Evolutionary conservation across 1,284 basidiomycete genomes (phyloP).

Genomic region (Marasmius tenuissimus): DNA sequence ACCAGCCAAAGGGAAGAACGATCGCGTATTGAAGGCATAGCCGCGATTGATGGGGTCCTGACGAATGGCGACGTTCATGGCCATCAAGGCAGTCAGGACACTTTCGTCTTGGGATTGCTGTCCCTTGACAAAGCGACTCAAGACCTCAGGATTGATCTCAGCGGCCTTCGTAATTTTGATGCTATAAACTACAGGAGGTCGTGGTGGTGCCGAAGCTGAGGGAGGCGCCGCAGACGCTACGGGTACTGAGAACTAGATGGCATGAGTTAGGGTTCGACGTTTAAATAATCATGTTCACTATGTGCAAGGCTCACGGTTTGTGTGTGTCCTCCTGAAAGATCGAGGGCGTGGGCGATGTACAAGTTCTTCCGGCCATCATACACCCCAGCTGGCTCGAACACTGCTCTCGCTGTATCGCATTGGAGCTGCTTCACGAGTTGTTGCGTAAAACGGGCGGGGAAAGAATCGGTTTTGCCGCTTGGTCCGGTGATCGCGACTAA

Average conservation of each 20-base stretch:
- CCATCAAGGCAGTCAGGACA: not conserved
- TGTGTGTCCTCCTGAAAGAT: not conserved
- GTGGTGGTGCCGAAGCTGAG: not conserved
- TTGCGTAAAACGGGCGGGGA: not conserved
- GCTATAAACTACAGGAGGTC: not conserved
- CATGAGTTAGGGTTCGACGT: not conserved
- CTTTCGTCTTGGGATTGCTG: not conserved
- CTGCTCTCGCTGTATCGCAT: not conserved
- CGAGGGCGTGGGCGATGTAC: not conserved
- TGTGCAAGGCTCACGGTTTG: not conserved
- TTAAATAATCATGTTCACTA: not conserved
- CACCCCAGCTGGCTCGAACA: not conserved
- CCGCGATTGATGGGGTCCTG: not conserved
- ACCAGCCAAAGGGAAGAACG: not conserved
- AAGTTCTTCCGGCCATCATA: slow-evolving; percentile 1
- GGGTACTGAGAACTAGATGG: not conserved
- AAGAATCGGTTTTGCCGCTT: not conserved
- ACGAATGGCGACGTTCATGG: not conserved
- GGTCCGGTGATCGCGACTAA: not conserved
- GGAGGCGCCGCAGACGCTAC: not conserved
- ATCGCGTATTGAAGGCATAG: not conserved
- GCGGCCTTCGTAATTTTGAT: not conserved
- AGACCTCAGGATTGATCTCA: not conserved
- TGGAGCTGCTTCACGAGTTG: not conserved
- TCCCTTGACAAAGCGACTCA: not conserved